Evolutionary conservation across 805 yeast species (phyloP), one percentile per base, ranked within the genome.

Genomic region (Saccharomyces jurei): DNA sequence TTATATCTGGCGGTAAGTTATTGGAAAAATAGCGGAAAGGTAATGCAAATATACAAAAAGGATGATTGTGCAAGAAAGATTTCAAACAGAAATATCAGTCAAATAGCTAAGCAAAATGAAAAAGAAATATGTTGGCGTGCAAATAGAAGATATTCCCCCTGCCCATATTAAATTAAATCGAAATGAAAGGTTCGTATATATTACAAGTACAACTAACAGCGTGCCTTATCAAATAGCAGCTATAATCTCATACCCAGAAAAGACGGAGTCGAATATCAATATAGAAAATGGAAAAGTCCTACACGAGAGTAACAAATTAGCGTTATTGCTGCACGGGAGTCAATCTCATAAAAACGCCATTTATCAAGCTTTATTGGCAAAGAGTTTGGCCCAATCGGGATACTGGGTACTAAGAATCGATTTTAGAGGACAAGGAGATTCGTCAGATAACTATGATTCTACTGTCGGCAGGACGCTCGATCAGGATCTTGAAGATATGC

Each of bases 271-370:
- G 1, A 48, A 29, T 8, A 54, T 47, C 11, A 56, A 58, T 17
- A 17, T 17, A 25, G 13, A 14, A 2, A 14, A n/a, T 58, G 57
- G 4, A 60, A 60, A 36, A 48, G 61, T 11, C 31, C 53, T 1
- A 1, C 44, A 28, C 9, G 54, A 49, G 13, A 54, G 57, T 11
- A 76, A 73, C 54, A 76, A 79, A 56, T 74, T 79, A 44, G 89
- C 84, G 0, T 65, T 90, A 5, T 64, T 90, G 17, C 60, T 82
- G n/a, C 97, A 91, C 67, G 97, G 97, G 1, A 86, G 81, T 57
- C 91, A 84, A 0, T 95, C 96, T 0, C 95, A 91, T 66, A 81
- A 89, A 60, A 81, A 87, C 72, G 86, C 88, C 66, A 82, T 88
- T 56, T 90, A 86, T 68, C 89, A 86, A 58, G 78, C 80, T 27